phyloP scores from a whole-genome alignment of 2,329 filamentous ascomycete species.

The Aspergillus hortae region DNA sequence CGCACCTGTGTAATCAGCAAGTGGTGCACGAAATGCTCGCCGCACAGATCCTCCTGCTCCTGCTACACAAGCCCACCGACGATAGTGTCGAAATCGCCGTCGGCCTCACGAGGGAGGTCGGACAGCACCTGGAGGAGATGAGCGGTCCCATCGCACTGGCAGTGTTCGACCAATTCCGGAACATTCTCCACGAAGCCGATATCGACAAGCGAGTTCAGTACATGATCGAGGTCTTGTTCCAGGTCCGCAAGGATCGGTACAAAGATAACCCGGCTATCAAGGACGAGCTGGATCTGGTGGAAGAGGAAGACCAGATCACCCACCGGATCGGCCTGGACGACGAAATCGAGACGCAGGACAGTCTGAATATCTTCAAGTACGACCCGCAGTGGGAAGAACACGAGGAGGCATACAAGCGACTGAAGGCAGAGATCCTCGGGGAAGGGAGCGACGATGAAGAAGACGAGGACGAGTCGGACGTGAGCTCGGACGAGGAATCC shows the following conservation, averaged over 20 bases:
- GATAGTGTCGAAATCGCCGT: constrained; percentile 98
- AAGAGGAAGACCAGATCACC: constrained; percentile 97
- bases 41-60: constrained; percentile 85
- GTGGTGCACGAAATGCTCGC: constrained; percentile 91
- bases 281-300: constrained; percentile 90
- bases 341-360: constrained; percentile 78
- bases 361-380: constrained; percentile 92
- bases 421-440: constrained; percentile 91
- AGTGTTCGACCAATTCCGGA: constrained; percentile 94
- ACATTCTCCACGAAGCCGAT: constrained; percentile 91
- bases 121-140: constrained; percentile 94
- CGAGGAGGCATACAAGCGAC: constrained; percentile 81
- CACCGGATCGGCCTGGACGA: constrained; percentile 80
- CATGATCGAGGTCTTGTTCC: constrained; percentile 97
- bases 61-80: constrained; percentile 92
- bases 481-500: constrained; percentile 66
- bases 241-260: constrained; percentile 93
- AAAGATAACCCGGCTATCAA: constrained; percentile 89
- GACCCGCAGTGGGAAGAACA: constrained; percentile 87
- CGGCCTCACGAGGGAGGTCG: constrained; percentile 85
- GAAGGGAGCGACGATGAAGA: constrained; percentile 84
- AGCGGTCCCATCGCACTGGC: constrained; percentile 79
- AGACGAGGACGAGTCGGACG: constrained; percentile 58
- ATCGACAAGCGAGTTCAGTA: constrained; percentile 99
- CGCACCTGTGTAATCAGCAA: constrained; percentile 93